Conservation (phyloP, 1,284 basidiomycete genomes). For the Cutaneotrichosporon cutaneum region DNA sequence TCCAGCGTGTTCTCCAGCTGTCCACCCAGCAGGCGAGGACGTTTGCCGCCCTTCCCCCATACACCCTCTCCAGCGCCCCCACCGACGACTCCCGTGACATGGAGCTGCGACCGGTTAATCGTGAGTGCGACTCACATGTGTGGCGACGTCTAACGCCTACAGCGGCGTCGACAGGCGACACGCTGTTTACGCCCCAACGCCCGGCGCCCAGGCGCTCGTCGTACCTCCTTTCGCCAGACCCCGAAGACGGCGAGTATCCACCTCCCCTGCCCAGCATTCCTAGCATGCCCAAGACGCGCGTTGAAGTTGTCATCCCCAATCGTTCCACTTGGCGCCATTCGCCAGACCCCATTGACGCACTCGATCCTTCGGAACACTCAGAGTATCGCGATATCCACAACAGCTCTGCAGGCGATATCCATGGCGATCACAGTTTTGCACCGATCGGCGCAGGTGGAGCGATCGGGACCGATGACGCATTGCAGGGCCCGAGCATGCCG, state of each 20-base stretch:
- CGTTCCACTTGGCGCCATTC: not conserved
- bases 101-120: constrained; percentile 30
- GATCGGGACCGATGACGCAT: not conserved
- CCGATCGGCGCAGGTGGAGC: not conserved
- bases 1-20: constrained; percentile 38
- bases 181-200: not conserved
- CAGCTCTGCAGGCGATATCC: not conserved
- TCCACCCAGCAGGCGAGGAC: constrained; percentile 40
- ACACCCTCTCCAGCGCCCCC: constrained; percentile 27
- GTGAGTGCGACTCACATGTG: constrained; percentile 2
- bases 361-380: not conserved
- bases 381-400: not conserved
- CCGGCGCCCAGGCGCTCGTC: not conserved
- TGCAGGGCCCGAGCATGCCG: not conserved
- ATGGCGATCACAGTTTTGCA: not conserved
- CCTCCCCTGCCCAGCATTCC: not conserved
- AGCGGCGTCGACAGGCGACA: not conserved
- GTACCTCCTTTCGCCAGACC: constrained; percentile 3
- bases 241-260: not conserved
- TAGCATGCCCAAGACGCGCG: not conserved
- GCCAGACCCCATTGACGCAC: constrained; percentile 3
- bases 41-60: constrained; percentile 23
- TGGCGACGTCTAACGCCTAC: not conserved
- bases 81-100: constrained; percentile 41
- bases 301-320: not conserved